Evolutionary conservation across 2,329 filamentous ascomycete species (phyloP), one percentile per base, ranked within the genome.

Genomic region (Helotiales sp.): DNA sequence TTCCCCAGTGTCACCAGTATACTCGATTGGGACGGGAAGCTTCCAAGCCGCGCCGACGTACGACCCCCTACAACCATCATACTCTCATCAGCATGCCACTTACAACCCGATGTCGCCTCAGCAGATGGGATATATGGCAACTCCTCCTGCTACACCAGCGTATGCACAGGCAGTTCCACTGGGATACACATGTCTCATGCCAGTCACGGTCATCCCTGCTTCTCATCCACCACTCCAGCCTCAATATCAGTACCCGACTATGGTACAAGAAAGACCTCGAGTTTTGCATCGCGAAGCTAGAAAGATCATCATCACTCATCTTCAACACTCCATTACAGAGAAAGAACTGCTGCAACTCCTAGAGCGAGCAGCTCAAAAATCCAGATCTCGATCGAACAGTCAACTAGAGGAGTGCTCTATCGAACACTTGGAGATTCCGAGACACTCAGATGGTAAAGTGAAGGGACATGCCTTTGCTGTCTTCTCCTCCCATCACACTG

Each of bases 291-390:
- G 50, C 4, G 63, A 67, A 53, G 57, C 61, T 5, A 55, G 65
- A 13, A 68, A 66, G 44, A 56, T 69, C 5, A 62, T 69, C 8
- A 62, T 69, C 27, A 67, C 59, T 2, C 51, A 47, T 29, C 58
- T 67, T 1, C 57, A 64, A 0, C 52, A 38, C 9, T 22, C 24
- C 1, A 53, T 50, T 1, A 57, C 55, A 2, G 36, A 54, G 25
- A 27, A 22, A 4, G 44, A 58, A 13, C 50, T 69, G 0, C 36
- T 46, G 38, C 34, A 33, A 1, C 54, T 66, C 3, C 52, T 69
- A 6, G 22, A 46, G 1, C 29, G 29, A 7, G 47, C 42, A 2
- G 22, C 34, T 10, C 40, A 15, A 24, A 25, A 5, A 25, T 55
- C 15, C 9, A 54, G 29, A n/a, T 57, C 17, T 4, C 31, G 48